A percentile compares a stretch with the other conserved stretches of the same genome.
phyloP scores from a whole-genome alignment of 768 basidiomycete species.

The Lyophyllum semitale region DNA sequence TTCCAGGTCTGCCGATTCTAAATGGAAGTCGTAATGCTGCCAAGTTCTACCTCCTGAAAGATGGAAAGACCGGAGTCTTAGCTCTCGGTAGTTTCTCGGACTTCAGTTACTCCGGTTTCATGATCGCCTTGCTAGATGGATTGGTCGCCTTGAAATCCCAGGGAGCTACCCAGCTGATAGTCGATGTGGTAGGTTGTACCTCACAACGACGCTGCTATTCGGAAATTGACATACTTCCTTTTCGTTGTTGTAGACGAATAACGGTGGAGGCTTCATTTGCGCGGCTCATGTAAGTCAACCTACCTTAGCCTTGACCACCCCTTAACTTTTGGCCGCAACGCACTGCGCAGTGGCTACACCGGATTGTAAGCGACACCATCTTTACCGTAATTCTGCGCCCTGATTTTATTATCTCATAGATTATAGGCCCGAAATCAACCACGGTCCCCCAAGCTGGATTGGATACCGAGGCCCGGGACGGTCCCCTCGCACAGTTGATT shows the following conservation, averaged over 20 bases:
- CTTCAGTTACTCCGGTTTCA: conserved; percentile 40
- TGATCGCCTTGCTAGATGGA: conserved; percentile 45
- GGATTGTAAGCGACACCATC: conserved; percentile 33
- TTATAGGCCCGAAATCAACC: conserved; percentile 51
- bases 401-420: conserved; percentile 26
- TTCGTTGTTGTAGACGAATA: conserved; percentile 44
- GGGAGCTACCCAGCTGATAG: conserved; percentile 55
- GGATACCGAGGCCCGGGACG: conserved; percentile 49
- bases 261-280: conserved; percentile 60
- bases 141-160: conserved; percentile 44
- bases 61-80: conserved; percentile 54
- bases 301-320: neutral
- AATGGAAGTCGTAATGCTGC: conserved; percentile 50
- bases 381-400: neutral
- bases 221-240: neutral
- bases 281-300: conserved; percentile 52
- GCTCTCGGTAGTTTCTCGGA: conserved; percentile 62
- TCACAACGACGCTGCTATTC: neutral
- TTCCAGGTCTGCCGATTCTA: conserved; percentile 39
- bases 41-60: conserved; percentile 56
- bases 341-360: conserved; percentile 42
- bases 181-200: conserved; percentile 50
- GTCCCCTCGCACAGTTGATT: conserved; percentile 51
- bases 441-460: conserved; percentile 58
- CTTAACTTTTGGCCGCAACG: conserved; percentile 1